Evolutionary conservation across 176 grass and related monocot genomes (phyloP).

Genomic region (Leersia perrieri): DNA sequence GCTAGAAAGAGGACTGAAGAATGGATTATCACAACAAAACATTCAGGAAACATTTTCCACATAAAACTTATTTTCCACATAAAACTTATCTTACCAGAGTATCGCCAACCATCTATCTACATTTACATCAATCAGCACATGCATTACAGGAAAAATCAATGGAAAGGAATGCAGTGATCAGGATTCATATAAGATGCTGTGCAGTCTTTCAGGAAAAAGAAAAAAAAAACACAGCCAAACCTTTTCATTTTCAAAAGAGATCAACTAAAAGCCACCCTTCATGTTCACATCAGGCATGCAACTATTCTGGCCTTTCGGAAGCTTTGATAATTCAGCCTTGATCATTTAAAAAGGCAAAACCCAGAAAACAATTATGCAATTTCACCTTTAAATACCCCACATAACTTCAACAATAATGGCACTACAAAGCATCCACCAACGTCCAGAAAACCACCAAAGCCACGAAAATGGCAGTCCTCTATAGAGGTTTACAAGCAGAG

Average conservation of each 20-base stretch:
- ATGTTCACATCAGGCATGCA: not conserved
- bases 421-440: not conserved
- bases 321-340: not conserved
- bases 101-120: not conserved
- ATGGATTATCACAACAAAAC: constrained; percentile 27
- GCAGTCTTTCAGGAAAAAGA: not conserved
- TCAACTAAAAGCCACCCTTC: not conserved
- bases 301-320: not conserved
- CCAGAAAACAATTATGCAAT: constrained; percentile 3
- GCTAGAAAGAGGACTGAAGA: constrained; percentile 4
- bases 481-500: not conserved
- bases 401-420: not conserved
- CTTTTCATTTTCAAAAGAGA: not conserved
- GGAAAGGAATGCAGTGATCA: constrained; percentile 2
- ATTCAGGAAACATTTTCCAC: not conserved
- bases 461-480: not conserved
- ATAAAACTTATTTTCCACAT: not conserved
- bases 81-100: not conserved
- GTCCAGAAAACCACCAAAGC: not conserved
- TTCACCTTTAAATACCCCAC: not conserved
- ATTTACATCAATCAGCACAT: not conserved
- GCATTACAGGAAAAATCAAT: constrained; percentile 9
- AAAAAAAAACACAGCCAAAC: not conserved
- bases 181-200: constrained; percentile 3
- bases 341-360: constrained; percentile 5